These are phyloP conservation scores for Limnomonas spitsbergensis DNA, from an alignment of 139 green algal species.

Conservation along the genomic window DNA sequence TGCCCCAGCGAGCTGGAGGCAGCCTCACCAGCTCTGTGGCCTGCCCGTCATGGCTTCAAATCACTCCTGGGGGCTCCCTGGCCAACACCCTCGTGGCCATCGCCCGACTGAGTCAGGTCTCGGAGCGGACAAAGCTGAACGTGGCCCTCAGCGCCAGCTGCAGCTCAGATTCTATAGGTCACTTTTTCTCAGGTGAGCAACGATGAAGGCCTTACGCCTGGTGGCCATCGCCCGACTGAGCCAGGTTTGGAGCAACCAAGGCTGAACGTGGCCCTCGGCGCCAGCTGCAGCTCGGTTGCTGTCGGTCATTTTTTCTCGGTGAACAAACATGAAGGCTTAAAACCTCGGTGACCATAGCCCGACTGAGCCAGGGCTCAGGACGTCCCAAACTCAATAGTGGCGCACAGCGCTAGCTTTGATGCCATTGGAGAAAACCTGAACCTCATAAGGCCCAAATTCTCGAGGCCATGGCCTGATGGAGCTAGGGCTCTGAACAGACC, in stretches of 20 bases:
- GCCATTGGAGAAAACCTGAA: constrained; percentile 64
- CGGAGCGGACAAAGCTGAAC: constrained; percentile 31
- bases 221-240: constrained; percentile 73
- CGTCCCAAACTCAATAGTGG: constrained; percentile 51
- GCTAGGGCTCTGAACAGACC: no score
- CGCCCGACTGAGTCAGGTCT: constrained; percentile 47
- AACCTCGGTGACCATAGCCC: constrained; percentile 75
- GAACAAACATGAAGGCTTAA: no score
- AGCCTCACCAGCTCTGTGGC: no score
- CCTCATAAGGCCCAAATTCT: no score
- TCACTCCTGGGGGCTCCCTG: constrained; percentile 80
- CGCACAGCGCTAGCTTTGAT: no score
- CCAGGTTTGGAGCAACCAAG: neutral
- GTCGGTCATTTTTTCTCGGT: constrained; percentile 66
- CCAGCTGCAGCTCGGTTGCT: constrained; percentile 57
- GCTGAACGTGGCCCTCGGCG: constrained; percentile 69
- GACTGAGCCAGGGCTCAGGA: constrained; percentile 44
- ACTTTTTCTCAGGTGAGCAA: constrained; percentile 50
- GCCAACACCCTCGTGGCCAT: constrained; percentile 88
- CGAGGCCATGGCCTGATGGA: no score
- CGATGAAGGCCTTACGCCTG: no score
- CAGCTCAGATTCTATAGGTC: constrained; percentile 64
- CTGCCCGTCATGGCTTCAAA: no score
- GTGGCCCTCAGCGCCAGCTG: constrained; percentile 71
- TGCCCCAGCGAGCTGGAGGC: no score